Base-by-base conservation (phyloP, 2,329 filamentous ascomycete species). In the Hypomyces perniciosus region DNA sequence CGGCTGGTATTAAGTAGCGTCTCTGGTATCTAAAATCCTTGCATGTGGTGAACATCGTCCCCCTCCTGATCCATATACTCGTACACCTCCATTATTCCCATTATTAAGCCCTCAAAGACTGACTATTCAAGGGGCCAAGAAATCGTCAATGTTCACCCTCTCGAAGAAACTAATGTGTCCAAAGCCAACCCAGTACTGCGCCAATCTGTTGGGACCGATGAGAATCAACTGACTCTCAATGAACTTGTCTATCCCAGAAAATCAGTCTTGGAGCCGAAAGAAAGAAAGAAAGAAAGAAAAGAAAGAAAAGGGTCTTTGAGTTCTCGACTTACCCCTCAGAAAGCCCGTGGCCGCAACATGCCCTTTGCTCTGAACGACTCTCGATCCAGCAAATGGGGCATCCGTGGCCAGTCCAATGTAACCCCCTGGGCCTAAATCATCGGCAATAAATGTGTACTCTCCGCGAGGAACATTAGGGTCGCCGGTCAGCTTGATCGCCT, bases 401-500 rank as follows among this genome's bases (percentile, higher is more conserved):
- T 90, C 85, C 1, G 79, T 72, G 1, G 84, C 81, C 1, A 82
- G 71, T 0, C 83, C 74, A 1, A 92, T 68, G 26, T 85, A 75
- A 0, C 88, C 89, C 0, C 63, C 69, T 0, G 78, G 74, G 0
- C 87, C 85, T 34, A 97, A 80, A 59, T 96, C 90, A 5, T 89
- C 80, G 0, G 84, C 86, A 4, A 88, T 77, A 64, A 95, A 96
- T 0, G 87, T 89, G 58, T 84, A 82, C 66, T 96, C 86, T 7
- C 91, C 92, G 7, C 91, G 79, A 0, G 92, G 92, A 10, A 97
- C 83, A 58, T 96, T 95, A 0, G 86, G 83, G 62, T 99, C 92
- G 1, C 92, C 92, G 0, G 92, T 97, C 33, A 99, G 72, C 65
- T 97, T 97, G 62, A 96, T 83, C 0, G 87, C 92, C 65, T 91